These are phyloP conservation scores for Peribolospora baueri DNA, from an alignment of 768 basidiomycete species.

Conservation along the genomic window DNA sequence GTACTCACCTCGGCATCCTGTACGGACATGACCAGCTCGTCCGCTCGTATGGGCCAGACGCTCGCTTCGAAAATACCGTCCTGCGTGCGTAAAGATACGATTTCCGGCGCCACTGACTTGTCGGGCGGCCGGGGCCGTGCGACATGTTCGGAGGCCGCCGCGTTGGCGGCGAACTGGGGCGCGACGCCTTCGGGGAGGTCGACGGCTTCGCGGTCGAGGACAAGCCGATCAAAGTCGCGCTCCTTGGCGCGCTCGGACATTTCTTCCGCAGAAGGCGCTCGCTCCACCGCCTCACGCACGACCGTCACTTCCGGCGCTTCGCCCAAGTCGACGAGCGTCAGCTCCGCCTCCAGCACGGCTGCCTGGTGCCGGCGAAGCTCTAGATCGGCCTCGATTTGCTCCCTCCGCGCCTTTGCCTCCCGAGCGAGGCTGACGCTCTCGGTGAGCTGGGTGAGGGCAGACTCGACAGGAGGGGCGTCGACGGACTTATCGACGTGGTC, in stretches of 20 bases:
- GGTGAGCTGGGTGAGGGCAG: too few relatives aligned
- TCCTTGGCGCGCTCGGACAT: too few relatives aligned
- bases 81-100: too few relatives aligned
- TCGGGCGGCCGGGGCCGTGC: too few relatives aligned
- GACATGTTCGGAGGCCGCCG: too few relatives aligned
- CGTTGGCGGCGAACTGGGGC: too few relatives aligned
- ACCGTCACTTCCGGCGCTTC: background rate
- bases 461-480: too few relatives aligned
- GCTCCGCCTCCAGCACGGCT: conserved; percentile 4
- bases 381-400: background rate
- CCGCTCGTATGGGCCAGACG: background rate
- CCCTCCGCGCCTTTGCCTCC: background rate
- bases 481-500: too few relatives aligned
- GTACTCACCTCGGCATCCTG: background rate
- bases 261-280: too few relatives aligned
- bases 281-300: too few relatives aligned
- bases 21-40: background rate
- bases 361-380: background rate
- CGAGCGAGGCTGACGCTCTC: too few relatives aligned
- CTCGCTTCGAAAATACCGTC: background rate
- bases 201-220: background rate
- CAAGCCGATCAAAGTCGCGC: background rate
- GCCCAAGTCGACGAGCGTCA: background rate
- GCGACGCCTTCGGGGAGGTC: background rate
- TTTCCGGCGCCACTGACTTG: too few relatives aligned